These are phyloP conservation scores for Podosphaera fusca DNA, from an alignment of 2,329 filamentous ascomycete genomes.

Conservation along the genomic window DNA sequence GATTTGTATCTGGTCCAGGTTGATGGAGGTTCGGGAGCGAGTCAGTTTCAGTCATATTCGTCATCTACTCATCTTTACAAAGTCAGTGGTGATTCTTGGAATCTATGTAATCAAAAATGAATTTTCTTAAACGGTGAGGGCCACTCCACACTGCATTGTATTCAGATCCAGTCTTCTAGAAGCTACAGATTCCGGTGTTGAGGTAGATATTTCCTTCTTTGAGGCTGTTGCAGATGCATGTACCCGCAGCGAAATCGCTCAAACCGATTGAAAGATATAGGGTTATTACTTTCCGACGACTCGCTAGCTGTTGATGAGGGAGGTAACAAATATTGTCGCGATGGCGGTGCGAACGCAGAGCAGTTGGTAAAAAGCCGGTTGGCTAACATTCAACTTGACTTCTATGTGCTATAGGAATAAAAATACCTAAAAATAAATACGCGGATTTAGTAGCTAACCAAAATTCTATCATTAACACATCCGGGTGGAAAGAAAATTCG, in stretches of 20 bases:
- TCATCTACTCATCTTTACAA: slow-evolving; percentile 13
- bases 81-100: slow-evolving; percentile 3
- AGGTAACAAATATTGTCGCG: neutral
- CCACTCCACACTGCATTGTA: slow-evolving; percentile 12
- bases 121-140: neutral
- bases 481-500: neutral
- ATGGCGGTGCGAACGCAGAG: neutral
- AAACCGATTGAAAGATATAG: slow-evolving; percentile 10
- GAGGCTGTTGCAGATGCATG: slow-evolving; percentile 10
- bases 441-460: neutral
- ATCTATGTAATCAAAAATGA: neutral
- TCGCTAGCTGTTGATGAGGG: neutral
- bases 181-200: slow-evolving; percentile 2
- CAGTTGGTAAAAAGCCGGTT: neutral
- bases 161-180: slow-evolving; percentile 3
- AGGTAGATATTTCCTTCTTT: slow-evolving; percentile 10
- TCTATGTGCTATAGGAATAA: neutral
- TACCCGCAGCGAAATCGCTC: slow-evolving; percentile 10
- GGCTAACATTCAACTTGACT: neutral
- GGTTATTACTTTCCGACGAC: slow-evolving; percentile 10
- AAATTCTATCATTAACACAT: neutral
- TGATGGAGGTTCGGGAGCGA: slow-evolving; percentile 12
- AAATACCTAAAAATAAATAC: neutral
- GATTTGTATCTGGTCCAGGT: slow-evolving; percentile 9
- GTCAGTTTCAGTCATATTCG: slow-evolving; percentile 14